Conservation (phyloP, 2,329 filamentous ascomycete species). For the Apiospora kogelbergensis region DNA sequence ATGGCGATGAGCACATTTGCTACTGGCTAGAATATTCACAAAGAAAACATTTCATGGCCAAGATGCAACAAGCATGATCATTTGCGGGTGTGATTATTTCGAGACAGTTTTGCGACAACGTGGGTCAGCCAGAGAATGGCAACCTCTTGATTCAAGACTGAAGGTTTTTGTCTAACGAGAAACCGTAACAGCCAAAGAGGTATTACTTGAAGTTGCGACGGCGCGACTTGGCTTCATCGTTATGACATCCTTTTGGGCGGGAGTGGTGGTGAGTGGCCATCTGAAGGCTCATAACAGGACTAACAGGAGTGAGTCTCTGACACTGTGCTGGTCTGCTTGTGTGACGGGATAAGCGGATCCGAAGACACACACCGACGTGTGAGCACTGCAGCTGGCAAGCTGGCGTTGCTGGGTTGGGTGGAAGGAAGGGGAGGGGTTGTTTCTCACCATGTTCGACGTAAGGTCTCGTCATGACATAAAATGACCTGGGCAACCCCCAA, state of each 20-base stretch:
- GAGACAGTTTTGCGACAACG: conserved; percentile 5
- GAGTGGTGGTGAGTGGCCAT: too few relatives aligned
- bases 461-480: conserved; percentile 9
- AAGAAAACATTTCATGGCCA: not conserved
- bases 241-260: not conserved
- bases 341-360: not conserved
- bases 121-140: not conserved
- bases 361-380: not conserved
- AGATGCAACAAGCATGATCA: not conserved
- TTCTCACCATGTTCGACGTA: not conserved
- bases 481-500: not conserved
- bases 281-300: too few relatives aligned
- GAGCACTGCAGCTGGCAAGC: not conserved
- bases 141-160: not conserved
- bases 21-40: not conserved
- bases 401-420: not conserved
- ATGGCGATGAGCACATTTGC: not conserved
- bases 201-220: not conserved
- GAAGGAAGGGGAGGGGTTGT: not conserved
- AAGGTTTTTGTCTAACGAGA: conserved; percentile 3
- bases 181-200: not conserved
- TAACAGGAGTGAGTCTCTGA: not conserved
- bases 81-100: not conserved
- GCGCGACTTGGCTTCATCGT: not conserved
- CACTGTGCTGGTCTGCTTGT: not conserved